A percentile compares a stretch with the other conserved stretches of the same genome.
Evolutionary conservation across 768 basidiomycete genomes (phyloP).

Genomic region (Tricholoma sp.): DNA sequence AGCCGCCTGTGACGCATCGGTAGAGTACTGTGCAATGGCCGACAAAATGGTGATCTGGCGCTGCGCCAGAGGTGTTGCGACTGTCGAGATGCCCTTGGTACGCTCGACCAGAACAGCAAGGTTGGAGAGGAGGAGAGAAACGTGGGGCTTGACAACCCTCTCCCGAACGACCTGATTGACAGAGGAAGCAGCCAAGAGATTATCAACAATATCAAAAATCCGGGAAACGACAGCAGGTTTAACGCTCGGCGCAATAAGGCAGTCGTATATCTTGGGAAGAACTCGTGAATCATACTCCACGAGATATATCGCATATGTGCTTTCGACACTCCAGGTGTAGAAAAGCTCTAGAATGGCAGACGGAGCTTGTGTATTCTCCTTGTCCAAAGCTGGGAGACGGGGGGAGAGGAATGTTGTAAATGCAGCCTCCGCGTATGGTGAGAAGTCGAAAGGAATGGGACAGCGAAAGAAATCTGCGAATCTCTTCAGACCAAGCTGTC

Average conservation of each 20-base stretch:
- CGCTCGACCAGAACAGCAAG: slow-evolving; percentile 65
- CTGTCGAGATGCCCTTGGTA: slow-evolving; percentile 42
- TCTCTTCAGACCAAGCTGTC: slow-evolving; percentile 82
- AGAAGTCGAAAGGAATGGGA: slow-evolving; percentile 70
- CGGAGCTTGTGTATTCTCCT: slow-evolving; percentile 89
- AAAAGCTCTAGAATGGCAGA: slow-evolving; percentile 87
- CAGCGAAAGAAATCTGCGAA: slow-evolving; percentile 84
- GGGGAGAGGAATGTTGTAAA: slow-evolving; percentile 79
- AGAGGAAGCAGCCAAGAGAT: slow-evolving; percentile 51
- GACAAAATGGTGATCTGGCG: slow-evolving; percentile 83
- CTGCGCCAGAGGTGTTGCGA: slow-evolving; percentile 66
- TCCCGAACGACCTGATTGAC: slow-evolving; percentile 46
- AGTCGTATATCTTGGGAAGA: slow-evolving; percentile 76
- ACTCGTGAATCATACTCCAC: slow-evolving; percentile 63
- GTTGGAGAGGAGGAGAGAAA: slow-evolving; percentile 66
- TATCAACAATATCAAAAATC: slow-evolving; percentile 83
- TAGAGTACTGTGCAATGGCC: slow-evolving; percentile 68
- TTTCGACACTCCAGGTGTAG: slow-evolving; percentile 63
- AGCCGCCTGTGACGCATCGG: slow-evolving; percentile 65
- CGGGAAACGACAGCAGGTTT: slow-evolving; percentile 78
- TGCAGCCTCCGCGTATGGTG: slow-evolving; percentile 58
- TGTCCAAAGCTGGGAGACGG: slow-evolving; percentile 66
- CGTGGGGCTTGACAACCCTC: slow-evolving; percentile 60
- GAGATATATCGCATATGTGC: slow-evolving; percentile 56
- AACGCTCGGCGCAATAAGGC: slow-evolving; percentile 77